Evolutionary conservation across 2,329 filamentous ascomycete species (phyloP).

Genomic region (Karstenula rhodostoma): DNA sequence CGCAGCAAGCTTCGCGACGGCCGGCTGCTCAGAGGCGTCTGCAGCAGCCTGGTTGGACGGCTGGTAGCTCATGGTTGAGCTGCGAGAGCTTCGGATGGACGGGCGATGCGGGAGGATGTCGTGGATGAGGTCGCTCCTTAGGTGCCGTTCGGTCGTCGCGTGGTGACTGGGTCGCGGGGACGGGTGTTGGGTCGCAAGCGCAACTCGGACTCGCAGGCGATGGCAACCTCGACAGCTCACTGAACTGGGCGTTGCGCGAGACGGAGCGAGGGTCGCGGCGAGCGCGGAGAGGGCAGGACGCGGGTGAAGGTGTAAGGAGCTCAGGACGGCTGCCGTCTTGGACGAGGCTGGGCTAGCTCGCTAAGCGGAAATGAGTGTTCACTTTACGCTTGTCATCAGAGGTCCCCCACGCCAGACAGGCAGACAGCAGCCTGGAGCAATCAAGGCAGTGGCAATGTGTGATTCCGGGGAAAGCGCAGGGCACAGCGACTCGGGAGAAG

Average conservation of each 20-base stretch:
- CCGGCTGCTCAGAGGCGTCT: constrained; percentile 36
- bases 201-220: constrained; percentile 19
- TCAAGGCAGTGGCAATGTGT: constrained; percentile 2
- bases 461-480: constrained; percentile 5
- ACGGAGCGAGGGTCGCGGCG: constrained; percentile 35
- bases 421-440: neutral
- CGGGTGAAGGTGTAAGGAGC: constrained; percentile 10
- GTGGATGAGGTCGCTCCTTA: constrained; percentile 31
- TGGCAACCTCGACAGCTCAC: constrained; percentile 28
- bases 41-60: constrained; percentile 32
- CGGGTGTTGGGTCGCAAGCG: constrained; percentile 1
- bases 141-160: constrained; percentile 31
- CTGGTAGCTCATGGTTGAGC: constrained; percentile 50
- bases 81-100: constrained; percentile 25
- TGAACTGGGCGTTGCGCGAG: constrained; percentile 29
- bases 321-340: constrained; percentile 13
- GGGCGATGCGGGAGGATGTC: constrained; percentile 26
- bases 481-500: constrained; percentile 7
- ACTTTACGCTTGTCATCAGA: constrained; percentile 11
- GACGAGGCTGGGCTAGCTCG: constrained; percentile 20
- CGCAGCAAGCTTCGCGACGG: constrained; percentile 38
- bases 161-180: constrained; percentile 29
- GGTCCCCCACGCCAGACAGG: constrained; percentile 13
- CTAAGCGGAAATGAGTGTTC: constrained; percentile 19
- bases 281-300: constrained; percentile 12